These are phyloP conservation scores for Marasmius sp. DNA, from an alignment of 1,284 basidiomycete species.

Conservation along the genomic window DNA sequence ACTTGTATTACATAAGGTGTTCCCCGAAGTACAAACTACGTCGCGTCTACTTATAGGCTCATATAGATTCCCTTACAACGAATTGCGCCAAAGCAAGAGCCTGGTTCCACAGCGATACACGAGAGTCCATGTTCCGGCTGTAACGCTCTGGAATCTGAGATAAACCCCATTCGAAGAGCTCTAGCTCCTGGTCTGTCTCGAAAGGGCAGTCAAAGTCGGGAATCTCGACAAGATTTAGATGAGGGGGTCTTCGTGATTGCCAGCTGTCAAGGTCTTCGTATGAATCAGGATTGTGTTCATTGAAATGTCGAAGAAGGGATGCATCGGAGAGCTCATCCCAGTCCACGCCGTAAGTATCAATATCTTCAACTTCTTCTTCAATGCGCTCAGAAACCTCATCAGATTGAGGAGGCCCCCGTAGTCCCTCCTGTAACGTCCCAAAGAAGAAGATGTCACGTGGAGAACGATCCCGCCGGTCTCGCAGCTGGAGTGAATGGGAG, in stretches of 20 bases:
- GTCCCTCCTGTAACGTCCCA: background rate
- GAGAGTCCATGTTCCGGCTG: background rate
- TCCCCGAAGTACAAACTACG: no score
- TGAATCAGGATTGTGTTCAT: background rate
- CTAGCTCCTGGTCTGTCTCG: background rate
- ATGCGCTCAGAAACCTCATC: background rate
- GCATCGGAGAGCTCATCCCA: slow-evolving; percentile 3
- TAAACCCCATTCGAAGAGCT: background rate
- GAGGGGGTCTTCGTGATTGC: background rate
- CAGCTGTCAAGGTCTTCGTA: background rate
- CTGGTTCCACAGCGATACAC: background rate
- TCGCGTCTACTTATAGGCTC: no score
- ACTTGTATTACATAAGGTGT: background rate
- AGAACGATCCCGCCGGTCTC: background rate
- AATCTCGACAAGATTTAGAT: slow-evolving; percentile 3
- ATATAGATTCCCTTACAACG: background rate
- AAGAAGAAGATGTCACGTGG: background rate
- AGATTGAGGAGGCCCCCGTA: background rate
- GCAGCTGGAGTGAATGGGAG: background rate
- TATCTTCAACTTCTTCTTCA: background rate
- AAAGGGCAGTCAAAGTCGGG: slow-evolving; percentile 7
- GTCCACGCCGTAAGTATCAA: background rate
- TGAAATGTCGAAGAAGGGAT: background rate
- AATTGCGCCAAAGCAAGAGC: background rate
- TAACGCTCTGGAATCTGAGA: background rate